phyloP scores from a whole-genome alignment of 2,329 filamentous ascomycete species.

The Aspergillus tanneri region DNA sequence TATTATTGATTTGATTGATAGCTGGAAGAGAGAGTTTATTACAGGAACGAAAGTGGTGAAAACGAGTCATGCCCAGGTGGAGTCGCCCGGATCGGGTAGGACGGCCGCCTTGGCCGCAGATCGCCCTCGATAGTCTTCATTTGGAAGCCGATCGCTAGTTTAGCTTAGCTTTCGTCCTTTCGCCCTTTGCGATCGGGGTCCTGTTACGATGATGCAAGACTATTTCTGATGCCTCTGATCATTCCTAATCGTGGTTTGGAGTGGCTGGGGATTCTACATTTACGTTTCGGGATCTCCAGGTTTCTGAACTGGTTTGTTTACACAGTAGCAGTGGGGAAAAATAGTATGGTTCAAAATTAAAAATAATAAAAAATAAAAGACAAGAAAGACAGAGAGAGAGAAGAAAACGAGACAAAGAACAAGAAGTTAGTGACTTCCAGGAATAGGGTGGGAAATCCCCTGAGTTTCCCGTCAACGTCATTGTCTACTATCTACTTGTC shows the following conservation, averaged over 20 bases:
- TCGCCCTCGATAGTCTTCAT: conserved; percentile 3
- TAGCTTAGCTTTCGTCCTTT: background rate
- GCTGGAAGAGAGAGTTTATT: background rate
- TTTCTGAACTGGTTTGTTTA: too few species aligned
- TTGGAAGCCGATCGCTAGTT: background rate
- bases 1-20: background rate
- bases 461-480: too few species aligned
- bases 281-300: too few species aligned
- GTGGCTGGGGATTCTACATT: too few species aligned
- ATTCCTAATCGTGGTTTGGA: too few species aligned
- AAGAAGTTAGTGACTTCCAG: too few species aligned
- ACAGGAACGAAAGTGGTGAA: background rate
- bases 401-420: background rate
- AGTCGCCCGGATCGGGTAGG: background rate
- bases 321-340: background rate
- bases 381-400: background rate
- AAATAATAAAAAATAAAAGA: background rate
- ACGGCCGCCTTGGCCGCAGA: conserved; percentile 2
- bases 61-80: conserved; percentile 11
- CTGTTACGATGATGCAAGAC: background rate
- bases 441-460: too few species aligned
- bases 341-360: background rate
- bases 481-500: too few species aligned
- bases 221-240: too few species aligned
- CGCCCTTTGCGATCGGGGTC: background rate